Conservation (phyloP, 495 filamentous ascomycete species). For the Paragyromitra xinjiangensis region DNA sequence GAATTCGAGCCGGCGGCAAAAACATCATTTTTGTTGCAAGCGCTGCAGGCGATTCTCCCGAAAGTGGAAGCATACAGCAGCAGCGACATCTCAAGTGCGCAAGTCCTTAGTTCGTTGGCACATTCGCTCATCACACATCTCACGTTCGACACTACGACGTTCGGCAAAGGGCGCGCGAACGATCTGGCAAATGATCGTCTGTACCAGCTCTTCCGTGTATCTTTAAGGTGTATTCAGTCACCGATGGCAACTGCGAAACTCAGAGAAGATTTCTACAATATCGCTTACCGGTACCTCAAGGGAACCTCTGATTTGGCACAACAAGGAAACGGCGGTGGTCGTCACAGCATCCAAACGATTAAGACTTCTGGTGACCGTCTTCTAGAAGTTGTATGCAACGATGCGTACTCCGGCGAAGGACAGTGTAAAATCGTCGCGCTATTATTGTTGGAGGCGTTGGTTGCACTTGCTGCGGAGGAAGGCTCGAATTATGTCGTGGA, state of each 20-base stretch:
- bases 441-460: constrained; percentile 73
- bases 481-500: constrained; percentile 77
- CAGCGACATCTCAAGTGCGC: constrained; percentile 70
- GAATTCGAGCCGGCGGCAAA: constrained; percentile 73
- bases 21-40: constrained; percentile 79
- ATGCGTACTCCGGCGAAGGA: constrained; percentile 85
- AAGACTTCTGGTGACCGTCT: constrained; percentile 78
- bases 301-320: constrained; percentile 68
- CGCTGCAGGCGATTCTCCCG: constrained; percentile 83
- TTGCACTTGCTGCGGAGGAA: constrained; percentile 72
- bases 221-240: constrained; percentile 75
- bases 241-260: constrained; percentile 74
- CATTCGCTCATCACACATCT: constrained; percentile 78
- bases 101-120: constrained; percentile 78
- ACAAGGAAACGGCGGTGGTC: constrained; percentile 60
- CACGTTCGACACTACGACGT: constrained; percentile 65
- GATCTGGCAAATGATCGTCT: constrained; percentile 88
- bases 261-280: constrained; percentile 84
- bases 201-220: constrained; percentile 87
- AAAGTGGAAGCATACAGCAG: constrained; percentile 78
- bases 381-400: constrained; percentile 88
- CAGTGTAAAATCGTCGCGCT: constrained; percentile 83
- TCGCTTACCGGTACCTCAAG: constrained; percentile 83
- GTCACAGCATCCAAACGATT: constrained; percentile 76
- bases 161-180: constrained; percentile 63